These are phyloP conservation scores for Phialophora verrucosa DNA, from an alignment of 2,329 filamentous ascomycete species.

Conservation along the genomic window DNA sequence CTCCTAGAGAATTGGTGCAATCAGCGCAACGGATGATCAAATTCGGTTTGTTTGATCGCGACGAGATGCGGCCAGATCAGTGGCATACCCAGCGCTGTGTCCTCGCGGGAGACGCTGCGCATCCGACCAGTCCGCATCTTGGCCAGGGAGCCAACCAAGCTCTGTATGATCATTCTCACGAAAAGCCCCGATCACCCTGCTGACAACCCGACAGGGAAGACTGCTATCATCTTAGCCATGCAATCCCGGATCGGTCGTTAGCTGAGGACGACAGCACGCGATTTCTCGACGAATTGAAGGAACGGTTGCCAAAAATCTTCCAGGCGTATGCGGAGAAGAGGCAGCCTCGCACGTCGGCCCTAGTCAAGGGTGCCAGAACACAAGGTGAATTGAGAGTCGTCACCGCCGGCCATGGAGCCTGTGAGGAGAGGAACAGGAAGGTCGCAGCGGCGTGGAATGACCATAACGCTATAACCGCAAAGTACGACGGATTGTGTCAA, in stretches of 20 bases:
- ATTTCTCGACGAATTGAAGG: conserved; percentile 1
- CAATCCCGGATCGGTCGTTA: conserved; percentile 16
- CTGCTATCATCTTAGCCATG: conserved; percentile 24
- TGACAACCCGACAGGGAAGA: conserved; percentile 23
- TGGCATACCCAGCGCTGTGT: conserved; percentile 24
- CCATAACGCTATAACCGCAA: conserved; percentile 11
- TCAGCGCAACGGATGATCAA: conserved; percentile 27
- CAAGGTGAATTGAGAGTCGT: conserved; percentile 26
- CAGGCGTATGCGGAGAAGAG: conserved; percentile 23
- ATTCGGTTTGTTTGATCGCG: conserved; percentile 29
- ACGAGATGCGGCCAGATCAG: conserved; percentile 27
- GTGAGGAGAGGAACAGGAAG: conserved; percentile 17
- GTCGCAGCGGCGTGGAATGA: conserved; percentile 24
- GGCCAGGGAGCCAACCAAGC: conserved; percentile 31
- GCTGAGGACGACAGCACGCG: not conserved
- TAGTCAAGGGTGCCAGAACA: conserved; percentile 26
- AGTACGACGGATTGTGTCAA: conserved; percentile 22
- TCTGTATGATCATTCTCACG: conserved; percentile 10
- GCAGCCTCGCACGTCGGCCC: conserved; percentile 25
- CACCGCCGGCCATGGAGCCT: conserved; percentile 19
- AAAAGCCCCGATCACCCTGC: not conserved
- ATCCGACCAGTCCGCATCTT: conserved; percentile 29
- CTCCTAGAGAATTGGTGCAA: conserved; percentile 16
- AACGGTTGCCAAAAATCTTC: conserved; percentile 20
- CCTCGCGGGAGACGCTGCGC: conserved; percentile 26